Base-by-base conservation (phyloP, 1,139 yeast genomes). In the Kazachstania sp. region DNA sequence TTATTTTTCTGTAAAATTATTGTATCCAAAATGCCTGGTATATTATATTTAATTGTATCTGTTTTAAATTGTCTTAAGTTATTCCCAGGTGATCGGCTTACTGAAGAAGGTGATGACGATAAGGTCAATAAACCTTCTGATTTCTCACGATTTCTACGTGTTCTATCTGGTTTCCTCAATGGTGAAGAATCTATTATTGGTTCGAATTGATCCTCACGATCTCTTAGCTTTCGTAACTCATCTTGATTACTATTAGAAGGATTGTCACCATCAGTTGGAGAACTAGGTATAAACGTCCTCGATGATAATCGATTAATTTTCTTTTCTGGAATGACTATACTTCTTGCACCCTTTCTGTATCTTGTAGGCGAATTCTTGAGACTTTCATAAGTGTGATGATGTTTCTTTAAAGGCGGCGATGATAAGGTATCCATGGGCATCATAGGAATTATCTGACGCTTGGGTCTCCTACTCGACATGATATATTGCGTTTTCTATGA, bases 111-210 rank as follows among this genome's bases (percentile, higher is more conserved):
- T 15, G 54, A 53, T 8, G 57, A 52, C 1, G 54, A 46, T 2
- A 50, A 43, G 5, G 42, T 26, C 15, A 54, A 39, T 11, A 54
- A 43, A 3, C 57, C 58, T 7, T 18, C 30, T 28, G 30, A n/a
- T 30, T 28, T 38, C 16, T 18, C 18, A 28, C 18, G 16, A 16
- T 15, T 38, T 13, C 18, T 16, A 32, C 29, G 35, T 16, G 20
- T 15, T 26, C 19, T 13, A 41, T 45, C 28, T 7, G 28, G 28
- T 28, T 43, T 46, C 18, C 41, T 38, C 34, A 46, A 19, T 8
- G 51, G 49, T 9, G 51, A 45, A 4, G 47, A 39, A 20, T 40
- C 49, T 3, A 30, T 40, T n/a, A 49, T 28, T 11, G 50, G 37
- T 34, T 47, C 53, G 41, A 51, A 47, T 30, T 41, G 50, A 3